Evolutionary conservation across 2,329 filamentous ascomycete species (phyloP), one percentile per base, ranked within the genome.

Genomic region (Hymenoscyphus fructigenus): DNA sequence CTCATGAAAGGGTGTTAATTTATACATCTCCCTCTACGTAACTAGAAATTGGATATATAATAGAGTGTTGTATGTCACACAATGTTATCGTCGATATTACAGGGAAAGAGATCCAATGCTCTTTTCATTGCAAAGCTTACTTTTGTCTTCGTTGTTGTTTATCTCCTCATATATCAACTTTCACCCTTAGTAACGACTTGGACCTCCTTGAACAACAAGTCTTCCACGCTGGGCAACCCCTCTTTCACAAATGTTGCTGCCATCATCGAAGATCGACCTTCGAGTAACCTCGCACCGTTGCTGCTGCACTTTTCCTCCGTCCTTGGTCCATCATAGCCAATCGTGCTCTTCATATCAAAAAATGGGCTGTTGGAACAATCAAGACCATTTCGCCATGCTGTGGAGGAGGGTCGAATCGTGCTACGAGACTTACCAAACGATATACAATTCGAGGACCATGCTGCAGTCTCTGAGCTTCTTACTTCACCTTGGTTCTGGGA

Each of bases 241-340:
- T 7, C 7, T 32, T 32, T 32, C 15, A 63, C 53, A 34, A 73
- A 73, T 44, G 75, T 73, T 15, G 76, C 76, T 1, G 71, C 73
- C 0, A 76, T 78, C n/a, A 73, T 76, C 55, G 76, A 78, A 65
- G 73, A 71, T 32, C 69, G 73, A 29, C 71, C 73, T 5, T 61
- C 74, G 6, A 38, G 66, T 15, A 71, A 70, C 32, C 69, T 78
- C 5, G 65, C 75, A 15, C 76, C 76, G 2, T 62, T 78, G 15
- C 67, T 78, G 15, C 66, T 78, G n/a, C 76, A 78, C 66, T 78
- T 76, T 65, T 69, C 73, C 28, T 64, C 70, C 15, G 72, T 78
- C 10, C 75, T 81, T 10, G 79, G 78, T 1, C 78, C 79, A 34
- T 65, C 67, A 5, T 81, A 78, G 78, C 78, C 78, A 9, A 74